Evolutionary conservation across 331 rosid species (phyloP), one percentile per base, ranked within the genome.

Genomic region (Spiraea crenata): DNA sequence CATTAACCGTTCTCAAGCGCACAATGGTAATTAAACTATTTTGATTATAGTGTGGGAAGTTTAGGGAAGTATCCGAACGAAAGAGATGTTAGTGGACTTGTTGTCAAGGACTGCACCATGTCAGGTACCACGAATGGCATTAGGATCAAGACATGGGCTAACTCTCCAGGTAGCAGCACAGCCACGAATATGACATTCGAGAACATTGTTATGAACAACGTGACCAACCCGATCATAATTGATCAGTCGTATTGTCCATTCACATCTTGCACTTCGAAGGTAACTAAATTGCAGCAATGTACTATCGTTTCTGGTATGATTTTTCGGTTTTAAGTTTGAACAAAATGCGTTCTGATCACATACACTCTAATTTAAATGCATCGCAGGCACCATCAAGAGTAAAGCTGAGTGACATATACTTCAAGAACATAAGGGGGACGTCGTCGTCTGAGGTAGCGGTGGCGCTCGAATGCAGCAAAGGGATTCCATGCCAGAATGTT

Each of bases 111-210:
- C 65, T 81, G 85, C 69, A 71, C 60, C 48, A 82, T 84, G 57
- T 71, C 66, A 58, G 82, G 80, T 9, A 84, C 85, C 11, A 63
- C 74, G 8, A 84, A 84, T 70, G 83, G 85, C 40, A 75, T 84
- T 54, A 69, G 88, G 75, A 84, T 84, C 63, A 84, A 84, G 71
- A 84, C 88, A n/a, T 78, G 88, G 82, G 75, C 85, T 1, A 76
- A 84, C 67, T 84, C 88, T 48, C 84, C 88, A 11, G 82, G 80
- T 1, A 78, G 73, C 64, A 84, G 84, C 50, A 71, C 77, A 47
- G 84, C 83, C 60, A 78, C 82, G 48, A 84, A 84, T 74, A 84
- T 84, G 85, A 84, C 83, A 59, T 81, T 84, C 37, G 65, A 79
- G 61, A 81, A 84, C 81, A 75, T 81, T 13, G 45, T 82, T 31